Percentiles rank a stretch among this genome's conserved stretches.
Conservation (phyloP, 2,329 filamentous ascomycete species). For the Amauroascus niger region DNA sequence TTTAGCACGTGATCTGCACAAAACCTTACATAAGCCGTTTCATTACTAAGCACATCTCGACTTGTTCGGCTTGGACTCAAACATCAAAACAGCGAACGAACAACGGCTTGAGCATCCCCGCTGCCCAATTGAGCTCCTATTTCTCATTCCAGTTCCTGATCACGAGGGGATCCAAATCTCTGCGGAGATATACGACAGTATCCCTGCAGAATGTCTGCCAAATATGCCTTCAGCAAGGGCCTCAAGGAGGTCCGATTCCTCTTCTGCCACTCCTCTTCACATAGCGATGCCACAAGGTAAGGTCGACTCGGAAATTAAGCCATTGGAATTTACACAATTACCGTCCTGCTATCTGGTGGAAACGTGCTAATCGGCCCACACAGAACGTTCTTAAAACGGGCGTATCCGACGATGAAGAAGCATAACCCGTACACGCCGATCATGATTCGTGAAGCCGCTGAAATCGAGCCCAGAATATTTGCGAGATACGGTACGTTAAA, state of each 20-base stretch:
- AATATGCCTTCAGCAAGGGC: conserved; percentile 80
- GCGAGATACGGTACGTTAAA: conserved; percentile 71
- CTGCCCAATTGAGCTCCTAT: conserved; percentile 15
- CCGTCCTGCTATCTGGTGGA: background rate
- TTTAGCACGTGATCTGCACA: background rate
- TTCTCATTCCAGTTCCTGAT: background rate
- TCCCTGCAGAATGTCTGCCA: conserved; percentile 62
- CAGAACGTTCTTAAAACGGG: conserved; percentile 79
- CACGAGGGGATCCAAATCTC: background rate
- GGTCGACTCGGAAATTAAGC: conserved; percentile 18
- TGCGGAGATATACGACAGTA: background rate
- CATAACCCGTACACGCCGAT: conserved; percentile 92
- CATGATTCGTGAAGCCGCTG: conserved; percentile 82
- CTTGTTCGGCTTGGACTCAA: background rate
- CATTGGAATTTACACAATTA: background rate
- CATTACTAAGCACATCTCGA: background rate
- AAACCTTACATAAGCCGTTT: background rate
- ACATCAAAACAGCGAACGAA: background rate
- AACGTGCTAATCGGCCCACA: background rate
- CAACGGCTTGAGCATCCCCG: background rate
- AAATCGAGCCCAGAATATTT: conserved; percentile 75
- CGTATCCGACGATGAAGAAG: conserved; percentile 99
- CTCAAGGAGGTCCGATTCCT: conserved; percentile 95
- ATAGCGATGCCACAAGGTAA: conserved; percentile 81
- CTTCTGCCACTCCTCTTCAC: conserved; percentile 89